Evolutionary conservation across 1,284 basidiomycete species (phyloP), one percentile per base, ranked within the genome.

Genomic region (Puccinia hordei): DNA sequence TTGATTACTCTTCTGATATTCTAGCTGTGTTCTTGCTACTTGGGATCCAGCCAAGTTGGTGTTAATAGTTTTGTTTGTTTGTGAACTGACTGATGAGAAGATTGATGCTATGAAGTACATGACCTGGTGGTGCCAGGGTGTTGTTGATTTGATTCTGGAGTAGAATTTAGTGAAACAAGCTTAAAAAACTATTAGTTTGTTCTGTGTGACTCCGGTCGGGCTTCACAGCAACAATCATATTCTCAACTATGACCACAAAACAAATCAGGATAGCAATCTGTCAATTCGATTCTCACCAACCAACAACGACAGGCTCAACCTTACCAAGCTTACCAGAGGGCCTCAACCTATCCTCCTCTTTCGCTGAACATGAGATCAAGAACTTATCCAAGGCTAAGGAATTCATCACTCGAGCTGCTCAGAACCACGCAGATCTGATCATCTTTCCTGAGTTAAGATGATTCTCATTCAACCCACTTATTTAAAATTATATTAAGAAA

Each of bases 401-500:
- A 24, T 77, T 66, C 65, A 68, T 77, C 15, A 22, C 63, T 27
- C 41, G 30, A 10, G 74, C 74, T 35, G 41, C 63, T 33, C 15
- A 68, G 5, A 15, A 77, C 30, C n/a, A 15, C 2, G 59, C 74
- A 10, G 33, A 57, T 27, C 35, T 77, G 49, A 77, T 77, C 38
- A 68, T 77, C 59, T 77, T 77, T 49, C 74, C 74, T n/a, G 74
- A 77, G 74, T 77, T 38, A 38, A 59, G 30, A 33, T 22, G 8
- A 33, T 38, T 22, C 22, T 35, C 38, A 24, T 30, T 17, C 68
- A 71, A 12, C 38, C 33, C n/a, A n/a, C n/a, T n/a, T n/a, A n/a
- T n/a, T n/a, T n/a, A n/a, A 41, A 17, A 13, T 24, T 69, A 38
- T 24, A 15, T 41, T 12, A 41, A 12, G 6, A 41, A 12, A 41